Evolutionary conservation across 371 early-diverging fungal species (phyloP), one percentile per base, ranked within the genome.

Genomic region (Mortierella sp.): DNA sequence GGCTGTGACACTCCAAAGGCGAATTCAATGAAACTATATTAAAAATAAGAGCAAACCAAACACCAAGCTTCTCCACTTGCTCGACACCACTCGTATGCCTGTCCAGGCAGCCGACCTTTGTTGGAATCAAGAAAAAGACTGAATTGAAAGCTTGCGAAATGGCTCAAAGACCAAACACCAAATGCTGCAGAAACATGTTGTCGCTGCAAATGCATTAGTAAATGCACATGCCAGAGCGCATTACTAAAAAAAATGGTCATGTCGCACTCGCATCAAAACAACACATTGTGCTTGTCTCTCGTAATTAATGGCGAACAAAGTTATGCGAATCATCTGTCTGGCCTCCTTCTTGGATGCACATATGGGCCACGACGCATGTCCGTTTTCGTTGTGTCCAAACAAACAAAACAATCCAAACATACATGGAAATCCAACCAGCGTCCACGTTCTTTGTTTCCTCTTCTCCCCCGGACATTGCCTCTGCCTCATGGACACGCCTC

Each of bases 1-100:
- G 37, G 67, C 37, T 64, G 67, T 64, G 24, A 37, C 73, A 37
- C 44, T 5, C 51, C 55, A 73, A 73, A 31, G 28, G 34, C 26
- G 40, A 51, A 6, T 26, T 51, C 69, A 57, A 59, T 59, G 19
- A 40, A 77, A 73, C 67, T 64, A 64, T 64, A 37, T 64, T 64
- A 64, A 59, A 40, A 48, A 59, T 46, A 48, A 67, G 43, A 46
- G 43, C 48, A 46, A 70, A 46, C 74, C 67, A 64, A 64, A 64
- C 67, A 64, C 34, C 34, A 55, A 40, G 43, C 24, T 54, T n/a
- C 54, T 54, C 57, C 26, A 28, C 6, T 61, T 19, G 31, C 16
- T 61, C 5, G 61, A 14, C 61, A n/a, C 19, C 31, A 9, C 13
- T 28, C 28, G 13, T 26, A 3, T 55, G 55, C n/a, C 55, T 55